Evolutionary conservation across 768 basidiomycete genomes (phyloP).

Genomic region (Suillus subaureus): DNA sequence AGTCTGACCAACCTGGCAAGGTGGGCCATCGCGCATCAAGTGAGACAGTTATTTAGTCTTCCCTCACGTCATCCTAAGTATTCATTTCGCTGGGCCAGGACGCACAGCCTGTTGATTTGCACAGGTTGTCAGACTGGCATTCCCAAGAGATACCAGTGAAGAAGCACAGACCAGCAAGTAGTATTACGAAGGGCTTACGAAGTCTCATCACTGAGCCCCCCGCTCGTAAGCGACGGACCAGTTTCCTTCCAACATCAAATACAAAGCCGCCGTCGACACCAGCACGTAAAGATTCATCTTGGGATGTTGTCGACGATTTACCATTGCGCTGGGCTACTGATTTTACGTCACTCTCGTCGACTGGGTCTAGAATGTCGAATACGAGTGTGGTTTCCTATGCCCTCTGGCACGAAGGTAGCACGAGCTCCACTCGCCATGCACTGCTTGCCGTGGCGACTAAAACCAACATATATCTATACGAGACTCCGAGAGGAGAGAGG

Average conservation of each 20-base stretch:
- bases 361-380: slow-evolving; percentile 63
- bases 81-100: slow-evolving; percentile 40
- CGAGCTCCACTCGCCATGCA: slow-evolving; percentile 45
- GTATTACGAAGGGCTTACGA: slow-evolving; percentile 65
- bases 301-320: slow-evolving; percentile 76
- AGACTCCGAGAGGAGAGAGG: slow-evolving; percentile 80
- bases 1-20: slow-evolving; percentile 75
- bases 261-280: slow-evolving; percentile 26
- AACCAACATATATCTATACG: slow-evolving; percentile 71
- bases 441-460: slow-evolving; percentile 80
- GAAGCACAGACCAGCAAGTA: slow-evolving; percentile 54
- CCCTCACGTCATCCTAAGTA: slow-evolving; percentile 12
- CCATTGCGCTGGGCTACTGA: slow-evolving; percentile 88
- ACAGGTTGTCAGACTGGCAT: slow-evolving; percentile 52
- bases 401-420: slow-evolving; percentile 63
- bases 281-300: slow-evolving; percentile 50
- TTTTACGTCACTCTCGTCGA: slow-evolving; percentile 73
- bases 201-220: slow-evolving; percentile 53
- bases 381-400: slow-evolving; percentile 66
- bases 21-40: slow-evolving; percentile 73
- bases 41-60: slow-evolving; percentile 27
- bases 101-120: slow-evolving; percentile 61
- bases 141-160: slow-evolving; percentile 47
- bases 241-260: slow-evolving; percentile 34
- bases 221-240: slow-evolving; percentile 27